These are phyloP conservation scores for Helichrysum umbraculigerum DNA, from an alignment of 129 eudicot genomes.

Conservation along the genomic window DNA sequence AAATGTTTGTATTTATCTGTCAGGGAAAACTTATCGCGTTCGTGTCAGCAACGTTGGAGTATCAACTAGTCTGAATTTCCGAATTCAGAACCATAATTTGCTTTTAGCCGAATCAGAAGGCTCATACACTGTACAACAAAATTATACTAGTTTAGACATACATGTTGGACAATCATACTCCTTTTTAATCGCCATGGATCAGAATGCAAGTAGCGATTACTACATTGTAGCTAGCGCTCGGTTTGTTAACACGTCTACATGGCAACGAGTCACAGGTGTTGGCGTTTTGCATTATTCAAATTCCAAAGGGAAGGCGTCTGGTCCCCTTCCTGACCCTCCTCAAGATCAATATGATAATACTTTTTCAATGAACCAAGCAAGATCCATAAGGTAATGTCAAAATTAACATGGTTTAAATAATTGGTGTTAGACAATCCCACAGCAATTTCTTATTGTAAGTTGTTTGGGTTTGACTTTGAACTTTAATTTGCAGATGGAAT, in stretches of 20 bases:
- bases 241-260: conserved; percentile 47
- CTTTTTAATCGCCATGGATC: conserved; percentile 59
- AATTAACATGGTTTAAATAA: neutral
- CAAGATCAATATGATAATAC: conserved; percentile 63
- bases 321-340: conserved; percentile 69
- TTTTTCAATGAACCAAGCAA: conserved; percentile 70
- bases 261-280: conserved; percentile 68
- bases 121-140: conserved; percentile 68
- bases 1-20: neutral
- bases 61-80: conserved; percentile 70
- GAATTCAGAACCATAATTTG: conserved; percentile 68
- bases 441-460: neutral
- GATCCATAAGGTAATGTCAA: conserved; percentile 57
- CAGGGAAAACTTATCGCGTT: conserved; percentile 67
- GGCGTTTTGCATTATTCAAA: conserved; percentile 54
- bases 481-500: conserved; percentile 49
- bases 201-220: conserved; percentile 68
- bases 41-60: conserved; percentile 80
- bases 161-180: conserved; percentile 76
- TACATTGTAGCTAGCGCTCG: conserved; percentile 73
- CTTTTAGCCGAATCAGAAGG: conserved; percentile 71
- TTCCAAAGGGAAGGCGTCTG: conserved; percentile 62
- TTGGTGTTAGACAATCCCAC: neutral
- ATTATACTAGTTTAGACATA: conserved; percentile 63
- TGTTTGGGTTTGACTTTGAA: neutral